These are phyloP conservation scores for Tetracentron sinense DNA, from an alignment of 164 flowering plant species.

Conservation along the genomic window DNA sequence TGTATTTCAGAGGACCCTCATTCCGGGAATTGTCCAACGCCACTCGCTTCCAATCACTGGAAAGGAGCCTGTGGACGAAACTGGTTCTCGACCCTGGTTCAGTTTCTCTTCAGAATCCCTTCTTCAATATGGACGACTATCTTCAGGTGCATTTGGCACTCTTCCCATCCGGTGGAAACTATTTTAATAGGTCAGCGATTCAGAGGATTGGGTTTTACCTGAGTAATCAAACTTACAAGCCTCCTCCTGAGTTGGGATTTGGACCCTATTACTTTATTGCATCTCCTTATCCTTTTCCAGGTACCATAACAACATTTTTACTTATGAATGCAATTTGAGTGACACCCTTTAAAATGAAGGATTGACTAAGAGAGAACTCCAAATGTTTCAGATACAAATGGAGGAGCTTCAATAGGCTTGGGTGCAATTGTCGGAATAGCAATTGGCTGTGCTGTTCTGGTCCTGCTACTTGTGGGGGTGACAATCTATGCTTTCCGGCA, in stretches of 20 bases:
- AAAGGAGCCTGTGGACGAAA: constrained; percentile 60
- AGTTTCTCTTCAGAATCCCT: constrained; percentile 60
- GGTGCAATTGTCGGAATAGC: constrained; percentile 44
- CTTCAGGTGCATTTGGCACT: constrained; percentile 69
- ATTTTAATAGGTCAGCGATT: constrained; percentile 61
- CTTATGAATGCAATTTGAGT: background rate
- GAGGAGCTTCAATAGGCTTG: constrained; percentile 29
- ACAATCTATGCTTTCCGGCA: constrained; percentile 62
- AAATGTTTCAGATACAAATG: constrained; percentile 28
- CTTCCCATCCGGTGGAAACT: constrained; percentile 57
- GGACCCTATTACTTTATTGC: constrained; percentile 68
- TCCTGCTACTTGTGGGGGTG: constrained; percentile 44
- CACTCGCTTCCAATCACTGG: constrained; percentile 54
- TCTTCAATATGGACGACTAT: constrained; percentile 67
- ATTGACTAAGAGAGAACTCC: constrained; percentile 14
- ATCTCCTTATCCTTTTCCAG: constrained; percentile 47
- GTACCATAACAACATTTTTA: constrained; percentile 23
- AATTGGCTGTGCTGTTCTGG: constrained; percentile 38
- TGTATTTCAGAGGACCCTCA: constrained; percentile 72
- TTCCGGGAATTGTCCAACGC: constrained; percentile 69
- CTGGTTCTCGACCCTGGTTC: constrained; percentile 76
- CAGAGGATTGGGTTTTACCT: constrained; percentile 58
- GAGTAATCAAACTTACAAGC: constrained; percentile 62
- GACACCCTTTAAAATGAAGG: background rate
- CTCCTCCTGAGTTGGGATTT: constrained; percentile 54